Evolutionary conservation across 441 rosid species (phyloP), one percentile per base, ranked within the genome.

Genomic region (Bruguiera hainesii): DNA sequence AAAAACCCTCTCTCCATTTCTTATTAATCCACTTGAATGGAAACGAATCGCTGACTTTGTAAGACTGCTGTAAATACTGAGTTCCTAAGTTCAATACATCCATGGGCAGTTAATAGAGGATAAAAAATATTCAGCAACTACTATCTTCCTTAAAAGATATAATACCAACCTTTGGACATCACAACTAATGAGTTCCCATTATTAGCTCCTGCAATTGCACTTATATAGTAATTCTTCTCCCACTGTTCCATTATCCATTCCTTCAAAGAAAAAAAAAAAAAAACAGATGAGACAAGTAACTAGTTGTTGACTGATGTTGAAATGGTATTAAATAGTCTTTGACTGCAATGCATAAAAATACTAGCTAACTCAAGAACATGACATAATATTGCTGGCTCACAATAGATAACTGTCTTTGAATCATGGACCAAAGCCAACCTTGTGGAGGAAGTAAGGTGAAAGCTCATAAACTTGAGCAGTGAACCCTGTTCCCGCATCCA

Each of bases 241-340:
- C 97, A 93, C 30, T 93, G 96, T 71, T 89, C 97, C 98, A 93
- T 85, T 74, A 93, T 93, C 98, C 98, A 93, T 73, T 93, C 98
- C 98, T 93, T 70, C 56, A 42, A 13, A 10, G 2, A 3, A 11
- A 3, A 10, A 39, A 11, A 0, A 0, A 71, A 53, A 33, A 37
- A 5, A 56, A 13, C 28, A 19, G 26, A 55, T 10, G 25, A 35
- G 25, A 75, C 16, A 53, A 18, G 49, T 68, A 48, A 4, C 31
- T 71, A 37, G n/a, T 46, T 31, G 9, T 25, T 26, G 63, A 37
- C 48, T 51, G 28, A 71, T 58, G 25, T 21, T 33, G 72, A 64
- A 67, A n/a, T 64, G 73, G 64, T 29, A 23, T 60, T 30, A 30
- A 57, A 62, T 58, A 64, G 26, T 15, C 56, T 51, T 56, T 20